These are phyloP conservation scores for Ophiocordyceps camponoti-saundersi DNA, from an alignment of 2,329 filamentous ascomycete genomes.

Conservation along the genomic window DNA sequence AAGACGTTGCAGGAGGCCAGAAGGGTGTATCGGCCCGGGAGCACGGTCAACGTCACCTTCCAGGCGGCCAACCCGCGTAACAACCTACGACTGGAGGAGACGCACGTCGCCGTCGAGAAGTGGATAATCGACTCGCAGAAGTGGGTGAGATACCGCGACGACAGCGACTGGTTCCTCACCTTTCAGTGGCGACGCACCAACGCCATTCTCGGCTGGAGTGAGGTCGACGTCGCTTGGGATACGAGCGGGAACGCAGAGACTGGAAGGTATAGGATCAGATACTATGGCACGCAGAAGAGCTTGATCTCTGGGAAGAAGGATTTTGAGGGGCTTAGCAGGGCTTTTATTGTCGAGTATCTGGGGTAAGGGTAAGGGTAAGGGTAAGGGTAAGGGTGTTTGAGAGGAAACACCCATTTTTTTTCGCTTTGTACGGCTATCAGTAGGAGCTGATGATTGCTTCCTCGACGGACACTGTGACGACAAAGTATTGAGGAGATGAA, in stretches of 20 bases:
- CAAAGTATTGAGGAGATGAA: too few relatives aligned
- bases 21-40: constrained; percentile 39
- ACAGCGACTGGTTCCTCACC: constrained; percentile 73
- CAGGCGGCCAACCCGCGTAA: constrained; percentile 83
- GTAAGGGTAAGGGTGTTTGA: too few relatives aligned
- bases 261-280: constrained; percentile 64
- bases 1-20: constrained; percentile 39
- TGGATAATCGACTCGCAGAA: constrained; percentile 19
- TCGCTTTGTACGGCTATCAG: too few relatives aligned
- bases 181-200: constrained; percentile 65
- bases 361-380: too few relatives aligned
- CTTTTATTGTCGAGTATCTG: neutral
- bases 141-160: constrained; percentile 55
- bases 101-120: constrained; percentile 61
- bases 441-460: too few relatives aligned
- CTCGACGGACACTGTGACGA: too few relatives aligned
- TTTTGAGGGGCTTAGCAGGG: neutral
- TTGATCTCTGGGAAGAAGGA: neutral
- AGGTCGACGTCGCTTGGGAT: constrained; percentile 70
- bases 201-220: constrained; percentile 53
- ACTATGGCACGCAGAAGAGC: constrained; percentile 54
- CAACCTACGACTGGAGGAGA: constrained; percentile 61
- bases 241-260: constrained; percentile 24
- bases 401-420: too few relatives aligned
- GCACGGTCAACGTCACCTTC: constrained; percentile 50